These are phyloP conservation scores for Leptodontidium sp. DNA, from an alignment of 2,329 filamentous ascomycete species.

Conservation along the genomic window DNA sequence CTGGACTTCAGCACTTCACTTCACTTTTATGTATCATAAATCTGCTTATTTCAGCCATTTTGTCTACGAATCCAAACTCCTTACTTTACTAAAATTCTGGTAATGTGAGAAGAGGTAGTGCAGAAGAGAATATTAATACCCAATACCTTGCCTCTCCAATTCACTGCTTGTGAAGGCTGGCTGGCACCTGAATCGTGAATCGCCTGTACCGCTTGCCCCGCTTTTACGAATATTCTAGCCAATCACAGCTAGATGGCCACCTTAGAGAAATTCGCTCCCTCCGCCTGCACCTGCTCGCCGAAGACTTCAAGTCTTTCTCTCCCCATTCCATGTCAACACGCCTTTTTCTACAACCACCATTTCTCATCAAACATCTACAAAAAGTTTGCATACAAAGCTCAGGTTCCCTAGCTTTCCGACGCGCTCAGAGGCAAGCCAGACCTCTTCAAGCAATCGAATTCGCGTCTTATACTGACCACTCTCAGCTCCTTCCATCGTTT, in stretches of 20 bases:
- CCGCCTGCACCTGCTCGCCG: neutral
- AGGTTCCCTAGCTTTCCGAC: slow-evolving; percentile 31
- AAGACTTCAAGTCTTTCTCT: slow-evolving; percentile 16
- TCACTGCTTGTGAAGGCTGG: neutral
- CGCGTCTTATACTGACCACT: slow-evolving; percentile 44
- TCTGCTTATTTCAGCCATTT: neutral
- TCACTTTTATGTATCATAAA: neutral
- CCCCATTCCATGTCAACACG: slow-evolving; percentile 39
- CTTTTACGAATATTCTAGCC: neutral
- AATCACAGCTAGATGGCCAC: slow-evolving; percentile 24
- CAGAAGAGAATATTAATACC: too few species aligned
- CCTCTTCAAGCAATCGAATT: slow-evolving; percentile 33
- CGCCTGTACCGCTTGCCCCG: neutral
- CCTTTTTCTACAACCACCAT: slow-evolving; percentile 34
- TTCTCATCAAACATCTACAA: slow-evolving; percentile 42
- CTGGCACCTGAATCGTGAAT: neutral
- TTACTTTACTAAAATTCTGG: too few species aligned
- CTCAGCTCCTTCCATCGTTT: slow-evolving; percentile 42
- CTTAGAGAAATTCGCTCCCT: slow-evolving; percentile 19
- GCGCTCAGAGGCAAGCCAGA: slow-evolving; percentile 44
- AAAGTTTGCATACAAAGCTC: slow-evolving; percentile 26
- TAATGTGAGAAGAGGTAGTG: too few species aligned
- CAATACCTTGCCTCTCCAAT: neutral
- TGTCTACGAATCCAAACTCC: too few species aligned
- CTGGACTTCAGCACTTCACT: neutral